Percentiles rank a stretch among this genome's conserved stretches.
phyloP scores from a whole-genome alignment of 345 rosid species.

The Salix suchowensis region DNA sequence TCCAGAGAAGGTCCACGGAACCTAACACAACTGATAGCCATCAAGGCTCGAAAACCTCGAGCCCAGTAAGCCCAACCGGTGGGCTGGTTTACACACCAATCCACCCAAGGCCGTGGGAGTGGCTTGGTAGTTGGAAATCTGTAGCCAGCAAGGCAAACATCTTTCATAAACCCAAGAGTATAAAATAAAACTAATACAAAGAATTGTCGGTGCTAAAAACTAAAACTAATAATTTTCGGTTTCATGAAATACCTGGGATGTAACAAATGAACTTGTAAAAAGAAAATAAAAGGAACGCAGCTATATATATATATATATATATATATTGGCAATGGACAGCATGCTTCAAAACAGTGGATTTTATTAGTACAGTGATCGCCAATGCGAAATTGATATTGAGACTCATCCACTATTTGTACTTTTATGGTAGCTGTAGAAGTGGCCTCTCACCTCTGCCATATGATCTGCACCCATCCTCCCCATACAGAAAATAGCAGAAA shows the following conservation, averaged over 20 bases:
- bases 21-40: background rate
- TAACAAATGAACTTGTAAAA: no score
- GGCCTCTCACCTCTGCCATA: background rate
- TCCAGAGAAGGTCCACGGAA: no score
- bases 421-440: background rate
- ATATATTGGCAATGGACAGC: no score
- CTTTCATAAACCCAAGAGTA: background rate
- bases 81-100: background rate
- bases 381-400: background rate
- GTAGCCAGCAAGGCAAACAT: background rate
- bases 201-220: no score
- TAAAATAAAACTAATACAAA: background rate
- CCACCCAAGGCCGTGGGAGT: background rate
- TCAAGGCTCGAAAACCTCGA: background rate
- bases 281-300: background rate
- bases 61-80: background rate
- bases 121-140: background rate
- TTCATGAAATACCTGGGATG: no score
- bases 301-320: no score
- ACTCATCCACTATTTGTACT: constrained; percentile 7
- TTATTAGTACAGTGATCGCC: background rate
- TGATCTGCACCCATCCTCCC: background rate
- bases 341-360: no score
- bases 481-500: no score
- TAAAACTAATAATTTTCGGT: no score